Base-by-base conservation (phyloP, 768 basidiomycete species). In the Tulasnella sp. region DNA sequence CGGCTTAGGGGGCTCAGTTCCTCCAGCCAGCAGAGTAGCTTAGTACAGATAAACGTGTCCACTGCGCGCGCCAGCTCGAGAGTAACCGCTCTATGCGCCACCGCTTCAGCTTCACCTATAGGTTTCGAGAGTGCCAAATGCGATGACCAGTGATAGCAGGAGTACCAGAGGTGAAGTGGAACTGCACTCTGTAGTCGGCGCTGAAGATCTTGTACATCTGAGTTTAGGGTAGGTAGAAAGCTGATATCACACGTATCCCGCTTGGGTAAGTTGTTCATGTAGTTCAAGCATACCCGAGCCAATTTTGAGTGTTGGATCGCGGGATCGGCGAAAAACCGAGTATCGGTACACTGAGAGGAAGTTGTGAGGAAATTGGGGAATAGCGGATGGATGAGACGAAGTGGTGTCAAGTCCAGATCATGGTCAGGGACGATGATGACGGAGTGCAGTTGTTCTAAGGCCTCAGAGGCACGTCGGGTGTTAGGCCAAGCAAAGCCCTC, bases 301-400 rank as follows among this genome's bases (percentile, higher is more conserved):
- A 44, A 30, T 5, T 30, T 24, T 17, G 42, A 42, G 24, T 56
- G 55, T 8, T 30, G 34, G 13, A 23, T 19, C 41, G 27, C 41
- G 1, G 55, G 55, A 24, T 56, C 44, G 17, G 44, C 7, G 23
- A 29, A 43, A 30, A 56, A 56, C 19, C 41, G 41, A 9, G 32
- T 21, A 26, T 56, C 55, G 23, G 29, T 27, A 26, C 55, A 56
- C 55, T 42, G 24, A 29, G 42, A 13, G 1, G 41, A 24, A 13
- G 59, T 47, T 5, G 44, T 60, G 29, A 62, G 32, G 34, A 62
- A 62, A 43, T 49, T 45, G 2, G 30, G 61, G 60, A 60, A 62
- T n/a, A 58, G 60, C 1, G 44, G 61, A 50, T 62, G 61, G 19
- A 47, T 48, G 17, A 62, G n/a, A 7, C 56, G 42, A 21, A 58